A percentile compares a stretch with the other conserved stretches of the same genome.
Conservation (phyloP, 2,329 filamentous ascomycete species). For the Ramularia endophylla region DNA sequence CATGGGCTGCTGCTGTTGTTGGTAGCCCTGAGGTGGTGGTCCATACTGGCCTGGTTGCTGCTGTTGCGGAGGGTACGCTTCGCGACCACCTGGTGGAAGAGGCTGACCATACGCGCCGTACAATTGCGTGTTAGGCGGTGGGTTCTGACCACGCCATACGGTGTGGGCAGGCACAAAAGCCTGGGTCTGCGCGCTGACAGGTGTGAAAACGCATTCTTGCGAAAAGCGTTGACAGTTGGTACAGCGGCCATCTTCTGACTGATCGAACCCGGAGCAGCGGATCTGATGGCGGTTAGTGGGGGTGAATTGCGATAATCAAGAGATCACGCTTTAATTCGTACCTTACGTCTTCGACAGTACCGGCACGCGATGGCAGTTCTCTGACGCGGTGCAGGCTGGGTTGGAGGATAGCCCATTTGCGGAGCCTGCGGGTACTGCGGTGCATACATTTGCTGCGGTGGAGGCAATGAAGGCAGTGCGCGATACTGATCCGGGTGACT, state of each 20-base stretch:
- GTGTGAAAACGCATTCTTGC: conserved; percentile 72
- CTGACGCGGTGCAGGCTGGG: conserved; percentile 52
- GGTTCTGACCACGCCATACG: conserved; percentile 47
- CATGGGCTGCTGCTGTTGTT: conserved; percentile 36
- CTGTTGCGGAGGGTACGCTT: conserved; percentile 27
- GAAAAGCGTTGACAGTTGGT: conserved; percentile 68
- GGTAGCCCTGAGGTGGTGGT: conserved; percentile 36
- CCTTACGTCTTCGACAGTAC: conserved; percentile 56
- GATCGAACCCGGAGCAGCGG: conserved; percentile 69
- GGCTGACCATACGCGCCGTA: conserved; percentile 49
- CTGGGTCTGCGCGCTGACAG: conserved; percentile 67
- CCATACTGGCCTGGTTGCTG: conserved; percentile 32
- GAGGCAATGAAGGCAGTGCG: conserved; percentile 40
- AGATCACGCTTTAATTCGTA: too few species aligned
- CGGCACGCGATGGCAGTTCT: conserved; percentile 56
- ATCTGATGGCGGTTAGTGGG: conserved; percentile 46
- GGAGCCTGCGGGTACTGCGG: conserved; percentile 37
- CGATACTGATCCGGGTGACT: conserved; percentile 42
- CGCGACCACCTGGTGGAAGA: conserved; percentile 33
- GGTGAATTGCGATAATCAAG: neutral
- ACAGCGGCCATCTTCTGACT: conserved; percentile 65
- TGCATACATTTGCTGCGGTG: conserved; percentile 42
- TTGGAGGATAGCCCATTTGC: conserved; percentile 36
- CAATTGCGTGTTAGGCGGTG: conserved; percentile 39
- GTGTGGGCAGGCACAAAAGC: conserved; percentile 69